Evolutionary conservation across 1,284 basidiomycete species (phyloP).

Genomic region (Cystobasidium sp.): DNA sequence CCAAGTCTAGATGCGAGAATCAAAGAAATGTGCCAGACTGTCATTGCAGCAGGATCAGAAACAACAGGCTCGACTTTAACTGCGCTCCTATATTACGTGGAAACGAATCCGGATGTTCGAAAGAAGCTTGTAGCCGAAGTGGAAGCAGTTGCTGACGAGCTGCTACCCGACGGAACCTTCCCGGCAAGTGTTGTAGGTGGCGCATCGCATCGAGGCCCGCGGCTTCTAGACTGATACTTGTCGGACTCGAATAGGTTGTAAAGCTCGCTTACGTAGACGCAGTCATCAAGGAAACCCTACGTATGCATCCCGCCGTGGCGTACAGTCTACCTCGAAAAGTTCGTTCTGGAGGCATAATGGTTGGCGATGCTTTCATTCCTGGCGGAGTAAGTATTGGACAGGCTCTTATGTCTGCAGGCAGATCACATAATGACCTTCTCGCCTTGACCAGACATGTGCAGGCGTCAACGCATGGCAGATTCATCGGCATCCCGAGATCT

Average conservation of each 20-base stretch:
- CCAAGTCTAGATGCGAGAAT: slow-evolving; percentile 9
- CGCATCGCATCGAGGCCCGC: background rate
- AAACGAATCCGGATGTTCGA: background rate
- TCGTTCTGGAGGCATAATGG: slow-evolving; percentile 3
- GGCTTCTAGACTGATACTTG: background rate
- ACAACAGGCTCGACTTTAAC: slow-evolving; percentile 10
- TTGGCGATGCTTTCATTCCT: background rate
- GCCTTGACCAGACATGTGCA: background rate
- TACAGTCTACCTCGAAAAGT: slow-evolving; percentile 8
- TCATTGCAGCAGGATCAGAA: slow-evolving; percentile 8
- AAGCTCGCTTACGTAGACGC: slow-evolving; percentile 5
- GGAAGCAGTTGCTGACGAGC: background rate
- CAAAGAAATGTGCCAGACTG: slow-evolving; percentile 8
- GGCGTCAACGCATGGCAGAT: slow-evolving; percentile 19
- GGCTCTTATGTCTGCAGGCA: background rate
- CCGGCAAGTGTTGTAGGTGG: background rate
- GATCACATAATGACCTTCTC: background rate
- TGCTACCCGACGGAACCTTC: slow-evolving; percentile 5
- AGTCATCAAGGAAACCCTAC: slow-evolving; percentile 11
- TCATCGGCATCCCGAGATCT: background rate
- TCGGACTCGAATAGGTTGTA: background rate
- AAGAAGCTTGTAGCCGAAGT: slow-evolving; percentile 1
- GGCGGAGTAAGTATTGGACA: slow-evolving; percentile 3
- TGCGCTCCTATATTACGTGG: background rate
- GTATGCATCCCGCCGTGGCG: slow-evolving; percentile 7